phyloP scores from a whole-genome alignment of 108 stramenopile genomes.

The Asterionellopsis glacialis region DNA sequence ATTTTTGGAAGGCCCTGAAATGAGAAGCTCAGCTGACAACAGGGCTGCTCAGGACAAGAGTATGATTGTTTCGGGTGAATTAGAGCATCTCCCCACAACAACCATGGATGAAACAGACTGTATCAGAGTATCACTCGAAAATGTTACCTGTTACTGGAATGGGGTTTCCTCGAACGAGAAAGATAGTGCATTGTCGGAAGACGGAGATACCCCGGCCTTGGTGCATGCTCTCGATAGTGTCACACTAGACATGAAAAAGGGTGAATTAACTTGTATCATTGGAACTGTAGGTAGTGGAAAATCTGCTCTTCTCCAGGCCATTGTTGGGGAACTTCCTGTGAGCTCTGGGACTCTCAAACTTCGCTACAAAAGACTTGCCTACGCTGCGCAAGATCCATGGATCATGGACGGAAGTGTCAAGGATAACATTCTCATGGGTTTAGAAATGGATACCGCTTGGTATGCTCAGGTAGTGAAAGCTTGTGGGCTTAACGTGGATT shows the following conservation, averaged over 20 bases:
- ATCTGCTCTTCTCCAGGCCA: slow-evolving; percentile 55
- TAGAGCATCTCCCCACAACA: not conserved
- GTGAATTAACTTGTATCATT: slow-evolving; percentile 53
- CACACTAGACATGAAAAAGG: slow-evolving; percentile 39
- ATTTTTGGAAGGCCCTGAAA: slow-evolving; percentile 62
- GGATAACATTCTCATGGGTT: slow-evolving; percentile 86
- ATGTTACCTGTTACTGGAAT: slow-evolving; percentile 50
- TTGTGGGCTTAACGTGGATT: slow-evolving; percentile 70
- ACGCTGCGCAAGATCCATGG: slow-evolving; percentile 90
- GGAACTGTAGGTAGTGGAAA: slow-evolving; percentile 68
- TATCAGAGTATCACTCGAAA: not conserved
- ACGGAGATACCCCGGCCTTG: slow-evolving; percentile 18
- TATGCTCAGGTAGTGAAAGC: slow-evolving; percentile 69
- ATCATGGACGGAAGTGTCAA: slow-evolving; percentile 86
- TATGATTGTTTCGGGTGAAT: not conserved
- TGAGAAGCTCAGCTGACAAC: not conserved
- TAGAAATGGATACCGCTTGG: slow-evolving; percentile 33
- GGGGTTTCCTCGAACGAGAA: not conserved
- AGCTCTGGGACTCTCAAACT: slow-evolving; percentile 32
- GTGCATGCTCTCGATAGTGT: slow-evolving; percentile 40
- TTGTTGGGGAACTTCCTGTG: slow-evolving; percentile 60
- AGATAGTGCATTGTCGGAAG: not conserved
- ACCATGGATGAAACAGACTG: not conserved
- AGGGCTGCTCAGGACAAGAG: not conserved
- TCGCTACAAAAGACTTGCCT: slow-evolving; percentile 51